These are phyloP conservation scores for Lasiodiplodia theobromae DNA, from an alignment of 2,329 filamentous ascomycete species.

Conservation along the genomic window DNA sequence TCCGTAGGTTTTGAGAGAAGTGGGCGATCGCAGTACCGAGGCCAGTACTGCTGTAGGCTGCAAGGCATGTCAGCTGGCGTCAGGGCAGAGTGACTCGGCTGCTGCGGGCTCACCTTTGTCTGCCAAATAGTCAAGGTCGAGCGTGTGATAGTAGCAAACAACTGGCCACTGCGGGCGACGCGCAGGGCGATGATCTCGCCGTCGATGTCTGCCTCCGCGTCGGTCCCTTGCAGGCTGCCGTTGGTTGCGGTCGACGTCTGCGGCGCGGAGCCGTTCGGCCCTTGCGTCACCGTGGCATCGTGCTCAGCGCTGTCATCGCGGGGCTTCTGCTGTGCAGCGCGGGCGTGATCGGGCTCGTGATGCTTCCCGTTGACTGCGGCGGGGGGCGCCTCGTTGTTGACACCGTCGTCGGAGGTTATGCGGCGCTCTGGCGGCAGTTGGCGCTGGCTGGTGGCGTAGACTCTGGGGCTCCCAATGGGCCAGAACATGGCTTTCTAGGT, in stretches of 20 bases:
- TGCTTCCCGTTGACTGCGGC: constrained; percentile 68
- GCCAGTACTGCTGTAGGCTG: constrained; percentile 90
- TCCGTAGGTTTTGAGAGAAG: constrained; percentile 83
- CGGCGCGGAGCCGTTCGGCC: constrained; percentile 25
- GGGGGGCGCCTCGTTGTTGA: constrained; percentile 58
- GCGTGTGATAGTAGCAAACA: constrained; percentile 86
- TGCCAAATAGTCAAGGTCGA: constrained; percentile 95
- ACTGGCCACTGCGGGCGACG: constrained; percentile 78
- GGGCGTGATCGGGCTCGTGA: constrained; percentile 33
- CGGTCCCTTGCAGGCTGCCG: constrained; percentile 32
- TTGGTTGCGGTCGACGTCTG: constrained; percentile 26
- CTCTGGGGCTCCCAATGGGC: constrained; percentile 83
- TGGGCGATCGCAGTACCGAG: constrained; percentile 79
- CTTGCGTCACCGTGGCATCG: constrained; percentile 28
- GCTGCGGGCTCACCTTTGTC: constrained; percentile 71
- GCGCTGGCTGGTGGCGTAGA: constrained; percentile 79
- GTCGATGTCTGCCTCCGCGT: constrained; percentile 47
- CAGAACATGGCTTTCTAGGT: constrained; percentile 68
- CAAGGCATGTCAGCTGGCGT: constrained; percentile 29
- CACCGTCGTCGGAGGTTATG: constrained; percentile 68
- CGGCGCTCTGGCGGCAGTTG: constrained; percentile 60
- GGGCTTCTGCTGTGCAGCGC: constrained; percentile 30
- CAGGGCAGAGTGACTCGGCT: constrained; percentile 29
- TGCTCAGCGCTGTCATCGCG: constrained; percentile 26
- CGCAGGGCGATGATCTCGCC: constrained; percentile 77